phyloP scores from a whole-genome alignment of 352 stramenopile genomes.

The Pythium phragmiticola region DNA sequence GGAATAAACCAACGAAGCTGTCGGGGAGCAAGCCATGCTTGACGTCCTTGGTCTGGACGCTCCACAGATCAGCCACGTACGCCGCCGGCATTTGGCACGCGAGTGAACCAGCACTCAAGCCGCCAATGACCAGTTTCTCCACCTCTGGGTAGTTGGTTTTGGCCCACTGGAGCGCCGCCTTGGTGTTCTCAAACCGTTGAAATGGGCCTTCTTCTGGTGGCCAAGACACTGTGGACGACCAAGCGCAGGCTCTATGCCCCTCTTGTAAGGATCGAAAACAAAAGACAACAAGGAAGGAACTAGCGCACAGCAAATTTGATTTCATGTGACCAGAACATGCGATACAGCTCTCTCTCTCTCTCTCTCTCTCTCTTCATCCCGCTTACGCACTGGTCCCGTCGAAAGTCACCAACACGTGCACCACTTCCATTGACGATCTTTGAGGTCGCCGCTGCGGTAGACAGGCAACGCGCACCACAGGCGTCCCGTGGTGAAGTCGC shows the following conservation, averaged over 20 bases:
- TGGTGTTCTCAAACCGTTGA: conserved; percentile 25
- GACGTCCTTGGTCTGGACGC: conserved; percentile 44
- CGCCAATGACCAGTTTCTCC: conserved; percentile 19
- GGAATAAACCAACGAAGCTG: conserved; percentile 62
- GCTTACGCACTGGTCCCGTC: no score
- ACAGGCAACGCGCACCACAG: no score
- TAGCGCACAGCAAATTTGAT: no score
- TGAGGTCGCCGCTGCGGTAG: no score
- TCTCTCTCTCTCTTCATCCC: no score
- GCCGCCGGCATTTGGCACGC: conserved; percentile 44
- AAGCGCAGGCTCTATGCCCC: conserved; percentile 29
- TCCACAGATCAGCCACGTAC: conserved; percentile 47
- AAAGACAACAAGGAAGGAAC: no score
- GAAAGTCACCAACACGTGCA: no score
- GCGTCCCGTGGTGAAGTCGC: no score
- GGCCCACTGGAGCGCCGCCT: conserved; percentile 22
- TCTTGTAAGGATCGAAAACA: conserved; percentile 16
- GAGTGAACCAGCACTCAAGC: conserved; percentile 38
- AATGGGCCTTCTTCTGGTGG: conserved; percentile 35
- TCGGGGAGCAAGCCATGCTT: conserved; percentile 49
- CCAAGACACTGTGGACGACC: conserved; percentile 42
- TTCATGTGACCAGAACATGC: no score
- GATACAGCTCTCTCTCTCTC: no score
- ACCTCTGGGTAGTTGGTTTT: conserved; percentile 22
- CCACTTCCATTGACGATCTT: no score